A percentile compares a stretch with the other conserved stretches of the same genome.
Evolutionary conservation across 2,329 filamentous ascomycete genomes (phyloP).

Genomic region (Geosmithia putterillii): DNA sequence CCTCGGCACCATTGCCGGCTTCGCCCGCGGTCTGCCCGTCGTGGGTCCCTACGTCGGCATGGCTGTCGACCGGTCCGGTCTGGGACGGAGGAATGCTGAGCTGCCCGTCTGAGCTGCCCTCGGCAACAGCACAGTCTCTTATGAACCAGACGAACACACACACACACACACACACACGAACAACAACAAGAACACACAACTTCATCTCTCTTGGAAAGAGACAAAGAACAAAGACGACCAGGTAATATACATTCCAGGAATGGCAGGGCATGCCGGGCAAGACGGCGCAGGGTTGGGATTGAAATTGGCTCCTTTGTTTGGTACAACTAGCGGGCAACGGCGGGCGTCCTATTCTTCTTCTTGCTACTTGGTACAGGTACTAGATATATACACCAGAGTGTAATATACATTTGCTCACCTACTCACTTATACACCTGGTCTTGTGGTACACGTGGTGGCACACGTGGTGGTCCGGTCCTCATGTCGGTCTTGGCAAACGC

Average conservation of each 20-base stretch:
- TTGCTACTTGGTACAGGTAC: not conserved
- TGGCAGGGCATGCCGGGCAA: not conserved
- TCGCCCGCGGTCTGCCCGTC: slow-evolving; percentile 73
- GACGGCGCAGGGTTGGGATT: not conserved
- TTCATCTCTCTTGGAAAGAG: too few relatives aligned
- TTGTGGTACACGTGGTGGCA: too few relatives aligned
- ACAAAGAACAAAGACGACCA: not conserved
- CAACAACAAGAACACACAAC: not conserved
- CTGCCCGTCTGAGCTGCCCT: slow-evolving; percentile 60
- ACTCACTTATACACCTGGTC: too few relatives aligned
- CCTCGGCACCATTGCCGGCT: slow-evolving; percentile 79
- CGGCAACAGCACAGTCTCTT: too few relatives aligned
- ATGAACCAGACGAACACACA: not conserved
- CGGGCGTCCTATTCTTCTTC: not conserved
- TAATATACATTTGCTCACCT: too few relatives aligned
- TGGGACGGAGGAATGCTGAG: slow-evolving; percentile 62
- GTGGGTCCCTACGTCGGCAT: slow-evolving; percentile 77
- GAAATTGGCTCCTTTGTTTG: not conserved
- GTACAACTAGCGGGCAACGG: not conserved
- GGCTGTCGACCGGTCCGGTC: slow-evolving; percentile 56
- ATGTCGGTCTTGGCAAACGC: too few relatives aligned
- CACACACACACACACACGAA: not conserved
- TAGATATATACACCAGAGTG: too few relatives aligned
- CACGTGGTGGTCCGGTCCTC: too few relatives aligned
- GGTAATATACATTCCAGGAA: not conserved